Base-by-base conservation (phyloP, 1,139 yeast species). In the Yamadazyma buinensis region DNA sequence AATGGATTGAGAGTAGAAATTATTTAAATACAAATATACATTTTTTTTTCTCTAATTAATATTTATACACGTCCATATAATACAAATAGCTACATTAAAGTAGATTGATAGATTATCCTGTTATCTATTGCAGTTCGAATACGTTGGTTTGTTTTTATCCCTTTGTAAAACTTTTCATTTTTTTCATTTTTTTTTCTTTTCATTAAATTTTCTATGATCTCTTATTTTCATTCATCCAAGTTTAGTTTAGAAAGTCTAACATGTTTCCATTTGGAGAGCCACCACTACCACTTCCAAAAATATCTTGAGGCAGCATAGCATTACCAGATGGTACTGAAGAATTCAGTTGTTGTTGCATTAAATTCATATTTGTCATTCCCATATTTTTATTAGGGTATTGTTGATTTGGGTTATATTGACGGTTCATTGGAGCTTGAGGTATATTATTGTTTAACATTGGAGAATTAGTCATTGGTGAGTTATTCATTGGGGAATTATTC, bases 261-360 rank as follows among this genome's bases (percentile, higher is more conserved):
- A 46, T 40, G 27, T 36, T 43, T 30, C 43, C 44, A 8, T 41
- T 38, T 7, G 46, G 44, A 7, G 46, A 38, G 3, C 30, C 38
- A 6, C 38, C n/a, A n/a, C n/a, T n/a, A n/a, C n/a, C n/a, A n/a
- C n/a, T n/a, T n/a, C n/a, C 41, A 29, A 64, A 52, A 11, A 66
- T 54, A 38, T 66, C 71, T 41, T 63, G 72, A 2, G 72, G 72
- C 1, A 71, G 64, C 27, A 65, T 59, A 5, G 58, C 51, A 29
- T 5, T 17, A 5, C 19, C 19, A 17, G 37, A 20, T n/a, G 34
- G 5, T 32, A 32, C 19, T 26, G 31, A 15, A 25, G 33, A 29
- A n/a, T 14, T 37, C 20, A n/a, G 34, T 11, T 32, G 35, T 25
- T 30, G 32, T n/a, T 29, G 34, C 33, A 33, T 38, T 20, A 38